These are phyloP conservation scores for Cephaloascus fragrans DNA, from an alignment of 805 yeast genomes.

Conservation along the genomic window DNA sequence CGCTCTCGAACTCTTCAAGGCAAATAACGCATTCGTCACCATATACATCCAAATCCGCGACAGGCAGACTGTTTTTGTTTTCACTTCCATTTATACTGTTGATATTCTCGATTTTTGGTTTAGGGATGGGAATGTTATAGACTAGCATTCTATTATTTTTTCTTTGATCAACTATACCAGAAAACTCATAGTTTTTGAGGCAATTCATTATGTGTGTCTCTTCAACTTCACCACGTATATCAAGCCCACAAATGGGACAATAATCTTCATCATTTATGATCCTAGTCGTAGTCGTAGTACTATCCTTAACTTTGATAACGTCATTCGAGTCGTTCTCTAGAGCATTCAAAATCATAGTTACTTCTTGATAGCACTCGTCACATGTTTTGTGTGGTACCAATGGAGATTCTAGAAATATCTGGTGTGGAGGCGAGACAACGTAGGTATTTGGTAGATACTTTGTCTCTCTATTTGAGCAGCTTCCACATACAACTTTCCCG, in stretches of 20 bases:
- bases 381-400: conserved; percentile 65
- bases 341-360: conserved; percentile 37
- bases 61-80: conserved; percentile 5
- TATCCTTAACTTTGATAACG: conserved; percentile 1
- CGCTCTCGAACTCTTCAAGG: conserved; percentile 77
- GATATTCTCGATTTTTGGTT: conserved; percentile 24
- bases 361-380: conserved; percentile 58
- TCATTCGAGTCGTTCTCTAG: conserved; percentile 7
- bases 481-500: conserved; percentile 69
- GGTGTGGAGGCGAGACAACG: conserved; percentile 45
- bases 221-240: conserved; percentile 24
- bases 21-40: conserved; percentile 88
- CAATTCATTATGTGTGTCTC: conserved; percentile 70
- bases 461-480: conserved; percentile 46
- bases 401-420: conserved; percentile 36
- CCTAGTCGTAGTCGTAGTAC: conserved; percentile 3
- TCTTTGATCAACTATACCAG: conserved; percentile 49
- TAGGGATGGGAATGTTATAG: conserved; percentile 44
- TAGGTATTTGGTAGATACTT: conserved; percentile 50
- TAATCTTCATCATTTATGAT: conserved; percentile 4
- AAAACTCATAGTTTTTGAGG: conserved; percentile 46
- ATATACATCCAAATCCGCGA: conserved; percentile 17
- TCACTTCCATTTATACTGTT: conserved; percentile 3
- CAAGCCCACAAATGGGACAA: conserved; percentile 26
- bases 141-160: conserved; percentile 81